These are phyloP conservation scores for Barbatosphaeria neglecta DNA, from an alignment of 495 filamentous ascomycete genomes.

Conservation along the genomic window DNA sequence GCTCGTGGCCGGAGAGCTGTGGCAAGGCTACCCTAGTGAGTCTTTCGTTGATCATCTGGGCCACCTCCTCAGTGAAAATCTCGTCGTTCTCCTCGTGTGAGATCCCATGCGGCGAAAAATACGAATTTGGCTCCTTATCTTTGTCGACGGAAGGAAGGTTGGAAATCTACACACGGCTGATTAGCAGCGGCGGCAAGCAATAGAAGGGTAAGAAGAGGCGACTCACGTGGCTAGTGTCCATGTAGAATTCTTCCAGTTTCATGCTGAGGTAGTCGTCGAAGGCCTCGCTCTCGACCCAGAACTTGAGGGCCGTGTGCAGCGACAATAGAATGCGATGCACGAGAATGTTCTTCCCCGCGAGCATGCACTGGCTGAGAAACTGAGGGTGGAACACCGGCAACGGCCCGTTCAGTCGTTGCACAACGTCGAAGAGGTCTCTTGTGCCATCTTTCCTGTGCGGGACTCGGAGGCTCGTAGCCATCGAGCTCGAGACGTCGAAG, in stretches of 20 bases:
- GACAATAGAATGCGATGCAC: conserved; percentile 66
- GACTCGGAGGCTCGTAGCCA: conserved; percentile 53
- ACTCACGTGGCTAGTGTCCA: conserved; percentile 7
- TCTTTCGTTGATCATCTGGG: conserved; percentile 60
- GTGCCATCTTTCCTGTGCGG: conserved; percentile 32
- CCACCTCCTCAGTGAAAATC: conserved; percentile 61
- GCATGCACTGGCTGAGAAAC: conserved; percentile 78
- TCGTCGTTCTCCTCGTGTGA: conserved; percentile 44
- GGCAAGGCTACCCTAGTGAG: conserved; percentile 66
- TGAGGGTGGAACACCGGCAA: conserved; percentile 91
- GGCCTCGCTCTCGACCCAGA: conserved; percentile 68
- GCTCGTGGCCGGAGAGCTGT: conserved; percentile 75
- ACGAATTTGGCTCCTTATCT: conserved; percentile 10
- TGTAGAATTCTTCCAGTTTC: conserved; percentile 59
- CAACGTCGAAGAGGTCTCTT: conserved; percentile 66
- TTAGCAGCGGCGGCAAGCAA: background rate
- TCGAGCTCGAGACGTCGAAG: conserved; percentile 51
- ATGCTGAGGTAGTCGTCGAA: conserved; percentile 74
- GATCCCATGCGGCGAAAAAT: conserved; percentile 16
- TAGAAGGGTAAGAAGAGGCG: conserved; percentile 4
- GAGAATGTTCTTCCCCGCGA: conserved; percentile 61
- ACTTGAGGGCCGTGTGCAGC: conserved; percentile 71
- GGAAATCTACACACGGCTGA: conserved; percentile 4
- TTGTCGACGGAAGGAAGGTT: conserved; percentile 9
- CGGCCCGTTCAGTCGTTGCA: conserved; percentile 73